Evolutionary conservation across 2,329 filamentous ascomycete species (phyloP), one percentile per base, ranked within the genome.

Genomic region (Diaporthe sp.): DNA sequence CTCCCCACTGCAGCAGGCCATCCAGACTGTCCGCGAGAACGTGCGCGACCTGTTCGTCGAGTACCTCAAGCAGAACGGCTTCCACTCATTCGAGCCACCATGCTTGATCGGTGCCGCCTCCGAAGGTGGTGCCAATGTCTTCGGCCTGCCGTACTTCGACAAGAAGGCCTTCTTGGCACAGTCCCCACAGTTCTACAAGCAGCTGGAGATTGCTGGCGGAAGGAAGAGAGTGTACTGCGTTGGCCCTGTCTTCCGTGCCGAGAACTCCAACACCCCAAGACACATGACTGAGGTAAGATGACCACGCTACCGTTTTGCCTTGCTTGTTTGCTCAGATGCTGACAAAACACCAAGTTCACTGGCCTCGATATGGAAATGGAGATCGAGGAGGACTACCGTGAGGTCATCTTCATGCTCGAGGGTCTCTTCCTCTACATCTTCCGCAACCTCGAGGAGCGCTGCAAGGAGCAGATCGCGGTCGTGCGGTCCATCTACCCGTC

Each of bases 111-210:
- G 94, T 68, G 94, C 96, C 20, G 94, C 97, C 6, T 97, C 95
- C 5, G 97, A 99, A 86, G 96, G 97, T 81, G 97, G 97, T 78
- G 92, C 92, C 79, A 97, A 96, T 82, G 96, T 98, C 55, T 98
- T 99, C 85, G 90, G 93, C 80, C 88, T 98, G 80, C 92, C 93
- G 58, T 98, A 98, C 86, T 98, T 98, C 84, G 94, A 94, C 79
- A 91, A 93, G 81, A 91, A 93, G 78, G 96, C 95, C 1, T 97
- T 88, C 83, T 88, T 97, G 28, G 94, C 94, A 8, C 94, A 96
- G 83, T 94, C 91, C 8, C 95, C 94, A 8, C 94, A 97, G 82
- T 94, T 97, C 80, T 96, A 96, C 86, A 97, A 97, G 88, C 94
- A 97, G 82, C 92, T 94, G 84, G 92, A 96, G 82, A 95, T 97